Percentiles rank a stretch among this genome's conserved stretches.
Evolutionary conservation across 768 basidiomycete genomes (phyloP).

Genomic region (Pleurotus cornucopiae): DNA sequence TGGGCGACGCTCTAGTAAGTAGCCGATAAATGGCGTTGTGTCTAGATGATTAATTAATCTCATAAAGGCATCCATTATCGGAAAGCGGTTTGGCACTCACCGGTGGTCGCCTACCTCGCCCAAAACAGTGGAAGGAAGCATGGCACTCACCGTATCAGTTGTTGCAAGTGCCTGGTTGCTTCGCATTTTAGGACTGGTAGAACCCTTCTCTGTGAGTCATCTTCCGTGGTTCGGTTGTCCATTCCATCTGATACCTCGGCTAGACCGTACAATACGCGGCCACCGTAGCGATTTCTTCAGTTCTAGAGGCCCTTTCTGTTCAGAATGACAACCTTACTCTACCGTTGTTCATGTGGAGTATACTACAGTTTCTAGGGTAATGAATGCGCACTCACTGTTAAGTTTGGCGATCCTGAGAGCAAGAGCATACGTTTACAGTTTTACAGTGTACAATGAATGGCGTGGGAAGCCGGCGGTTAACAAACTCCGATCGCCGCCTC

Average conservation of each 20-base stretch:
- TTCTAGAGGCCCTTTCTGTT: constrained; percentile 87
- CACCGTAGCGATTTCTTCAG: constrained; percentile 58
- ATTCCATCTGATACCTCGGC: constrained; percentile 3
- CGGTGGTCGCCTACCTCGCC: constrained; percentile 81
- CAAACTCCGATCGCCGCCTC: constrained; percentile 5
- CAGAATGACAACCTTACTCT: constrained; percentile 98
- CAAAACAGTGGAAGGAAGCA: constrained; percentile 91
- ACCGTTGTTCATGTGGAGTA: constrained; percentile 94
- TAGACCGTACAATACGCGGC: constrained; percentile 66
- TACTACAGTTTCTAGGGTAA: constrained; percentile 57
- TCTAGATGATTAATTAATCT: background rate
- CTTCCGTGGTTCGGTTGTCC: background rate
- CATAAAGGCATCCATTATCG: constrained; percentile 86
- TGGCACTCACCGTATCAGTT: constrained; percentile 75
- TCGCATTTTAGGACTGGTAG: constrained; percentile 64
- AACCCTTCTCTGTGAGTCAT: constrained; percentile 69
- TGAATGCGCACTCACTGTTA: constrained; percentile 4
- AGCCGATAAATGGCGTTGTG: too few species aligned
- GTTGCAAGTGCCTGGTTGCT: constrained; percentile 66
- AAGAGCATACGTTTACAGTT: background rate
- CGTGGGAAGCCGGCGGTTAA: constrained; percentile 6
- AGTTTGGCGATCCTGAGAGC: constrained; percentile 1
- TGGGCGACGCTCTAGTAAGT: constrained; percentile 90
- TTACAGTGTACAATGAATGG: constrained; percentile 3
- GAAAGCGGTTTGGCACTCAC: constrained; percentile 74